Evolutionary conservation across 2,329 filamentous ascomycete genomes (phyloP), one percentile per base, ranked within the genome.

Genomic region (Epichloe coenophiala): DNA sequence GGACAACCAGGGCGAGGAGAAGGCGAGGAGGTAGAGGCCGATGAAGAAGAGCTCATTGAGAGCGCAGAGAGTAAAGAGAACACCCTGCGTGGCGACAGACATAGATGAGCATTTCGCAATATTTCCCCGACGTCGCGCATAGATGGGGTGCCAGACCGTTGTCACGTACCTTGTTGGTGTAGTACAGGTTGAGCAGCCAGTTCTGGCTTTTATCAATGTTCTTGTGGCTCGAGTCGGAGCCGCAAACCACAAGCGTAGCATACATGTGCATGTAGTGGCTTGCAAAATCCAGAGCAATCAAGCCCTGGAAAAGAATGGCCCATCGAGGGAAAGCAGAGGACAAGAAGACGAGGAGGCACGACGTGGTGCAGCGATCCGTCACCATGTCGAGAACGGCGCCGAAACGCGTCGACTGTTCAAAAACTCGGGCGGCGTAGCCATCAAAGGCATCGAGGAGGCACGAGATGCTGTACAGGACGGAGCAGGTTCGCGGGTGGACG

Each of bases 211-310:
- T 84, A 64, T 95, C 88, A 48, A 98, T 83, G 60, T 86, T 90
- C 81, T 98, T 98, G 73, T 98, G 93, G 72, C 89, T 84, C 56
- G 71, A 87, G 59, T 82, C 79, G 49, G 80, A 77, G 49, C 88
- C 88, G 49, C 86, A 88, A 81, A 95, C 93, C 57, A 84, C 83
- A 61, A 96, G 73, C 1, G 89, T 95, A 12, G 90, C 88, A 65
- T 95, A 97, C 93, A 98, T 98, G 72, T 98, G 93, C 75, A 97
- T 91, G 66, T 97, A 98, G 69, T 98, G 93, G 66, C 89, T 95
- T 31, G 93, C 86, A 57, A 98, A 77, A 68, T 98, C 93, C 60
- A 98, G 72, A 50, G 85, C 86, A 67, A 98, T 95, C 63, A 98
- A 72, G 43, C 84, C 81, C 73, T 98, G 93, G 77, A 98, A 98